These are phyloP conservation scores for Oemleria cerasiformis DNA, from an alignment of 306 rosid species.

Conservation along the genomic window DNA sequence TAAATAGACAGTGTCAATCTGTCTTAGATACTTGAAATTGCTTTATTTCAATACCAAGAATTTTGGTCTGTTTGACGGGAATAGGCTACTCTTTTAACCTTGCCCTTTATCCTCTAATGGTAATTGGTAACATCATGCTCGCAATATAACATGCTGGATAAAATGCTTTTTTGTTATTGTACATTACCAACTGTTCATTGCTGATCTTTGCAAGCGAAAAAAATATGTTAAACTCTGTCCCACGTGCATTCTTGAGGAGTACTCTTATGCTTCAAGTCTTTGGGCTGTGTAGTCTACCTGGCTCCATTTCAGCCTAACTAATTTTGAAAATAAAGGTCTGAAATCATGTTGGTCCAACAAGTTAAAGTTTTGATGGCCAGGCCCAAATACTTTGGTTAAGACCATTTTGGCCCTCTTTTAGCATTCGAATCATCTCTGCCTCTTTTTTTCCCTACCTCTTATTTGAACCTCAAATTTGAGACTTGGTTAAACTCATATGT, in stretches of 20 bases:
- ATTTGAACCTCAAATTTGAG: neutral
- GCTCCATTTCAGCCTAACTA: neutral
- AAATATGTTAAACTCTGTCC: neutral
- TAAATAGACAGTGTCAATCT: neutral
- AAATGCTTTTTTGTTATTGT: neutral
- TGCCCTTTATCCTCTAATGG: neutral
- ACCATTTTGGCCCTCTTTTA: neutral
- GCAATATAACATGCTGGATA: neutral
- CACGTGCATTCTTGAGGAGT: neutral
- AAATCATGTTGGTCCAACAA: conserved; percentile 1
- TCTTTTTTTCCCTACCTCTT: neutral
- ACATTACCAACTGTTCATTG: neutral
- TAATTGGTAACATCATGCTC: neutral
- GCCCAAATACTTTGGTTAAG: neutral
- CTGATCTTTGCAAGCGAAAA: neutral
- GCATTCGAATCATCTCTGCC: neutral
- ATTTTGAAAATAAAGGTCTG: neutral
- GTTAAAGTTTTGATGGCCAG: neutral
- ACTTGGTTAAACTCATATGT: neutral
- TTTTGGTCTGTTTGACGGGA: neutral
- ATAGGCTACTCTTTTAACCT: neutral
- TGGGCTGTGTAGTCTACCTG: neutral
- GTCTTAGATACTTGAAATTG: neutral
- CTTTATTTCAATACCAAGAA: neutral
- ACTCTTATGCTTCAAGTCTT: neutral